Evolutionary conservation across 352 stramenopile species (phyloP), one percentile per base, ranked within the genome.

Genomic region (Peronospora farinosa): DNA sequence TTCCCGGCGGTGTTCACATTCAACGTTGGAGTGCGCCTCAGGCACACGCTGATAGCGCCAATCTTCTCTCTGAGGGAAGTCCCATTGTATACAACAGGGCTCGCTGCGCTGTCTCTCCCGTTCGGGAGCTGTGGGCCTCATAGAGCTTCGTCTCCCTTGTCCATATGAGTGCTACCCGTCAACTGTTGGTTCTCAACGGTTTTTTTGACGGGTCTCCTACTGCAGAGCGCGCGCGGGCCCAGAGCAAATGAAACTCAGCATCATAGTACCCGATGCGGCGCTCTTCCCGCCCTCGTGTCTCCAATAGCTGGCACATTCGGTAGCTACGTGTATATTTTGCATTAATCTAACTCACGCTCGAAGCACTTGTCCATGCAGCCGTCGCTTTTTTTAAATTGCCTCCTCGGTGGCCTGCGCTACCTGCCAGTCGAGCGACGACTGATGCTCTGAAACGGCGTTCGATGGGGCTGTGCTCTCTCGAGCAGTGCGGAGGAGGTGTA

Each of bases 11-110:
- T 73, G 60, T 73, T 47, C 43, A 45, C 42, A 51, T 15, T 45
- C 54, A 17, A 67, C 47, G 43, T 65, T 78, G 68, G 77, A 88
- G 74, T 63, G 69, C 56, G 59, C 75, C 78, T 86, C 64, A 88
- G 78, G 74, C 61, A 42, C 64, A 67, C 64, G 69, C 69, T 88
- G 78, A 88, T 69, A 74, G 67, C 56, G 50, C 43, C 35, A 31
- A 88, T 88, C 78, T 88, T 88, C 78, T 88, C 77, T 65, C 78
- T 67, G 78, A 88, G 54, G 74, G 70, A 74, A 83, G 1, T 32
- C 1, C 1, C 1, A 28, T 42, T 32, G 7, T 13, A 25, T 32
- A 7, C 27, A 40, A 15, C 46, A 21, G 71, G n/a, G 69, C 69
- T 65, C 40, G 61, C 43, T 30, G 51, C 59, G 61, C 54, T 75